phyloP scores from a whole-genome alignment of 108 stramenopile species.

The Bacterosira constricta region DNA sequence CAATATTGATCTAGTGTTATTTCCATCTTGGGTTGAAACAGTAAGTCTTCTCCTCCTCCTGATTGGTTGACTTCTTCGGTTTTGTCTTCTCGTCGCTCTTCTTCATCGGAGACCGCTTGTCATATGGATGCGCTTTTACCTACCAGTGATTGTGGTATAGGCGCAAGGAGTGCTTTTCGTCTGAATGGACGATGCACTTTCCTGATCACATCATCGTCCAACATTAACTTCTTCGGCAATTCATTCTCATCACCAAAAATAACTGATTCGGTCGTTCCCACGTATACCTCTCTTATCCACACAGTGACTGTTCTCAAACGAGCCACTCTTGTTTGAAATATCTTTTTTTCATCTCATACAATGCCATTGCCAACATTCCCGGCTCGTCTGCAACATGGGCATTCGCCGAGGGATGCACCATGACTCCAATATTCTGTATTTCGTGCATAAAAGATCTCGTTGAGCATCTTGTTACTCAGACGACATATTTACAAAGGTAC shows the following conservation, averaged over 20 bases:
- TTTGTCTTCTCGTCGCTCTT: neutral
- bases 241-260: slow-evolving; percentile 12
- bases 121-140: neutral
- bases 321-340: slow-evolving; percentile 33
- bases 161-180: neutral
- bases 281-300: slow-evolving; percentile 24
- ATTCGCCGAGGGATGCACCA: slow-evolving; percentile 78
- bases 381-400: slow-evolving; percentile 77
- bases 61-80: slow-evolving; percentile 14
- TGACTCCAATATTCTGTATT: slow-evolving; percentile 76
- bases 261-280: neutral
- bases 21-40: slow-evolving; percentile 69
- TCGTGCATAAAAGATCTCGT: too few relatives aligned
- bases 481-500: too few relatives aligned
- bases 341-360: slow-evolving; percentile 87
- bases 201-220: neutral
- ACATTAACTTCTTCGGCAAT: neutral
- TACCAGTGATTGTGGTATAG: too few relatives aligned
- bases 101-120: neutral
- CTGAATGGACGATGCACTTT: neutral
- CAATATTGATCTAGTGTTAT: slow-evolving; percentile 73
- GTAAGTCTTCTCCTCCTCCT: too few relatives aligned
- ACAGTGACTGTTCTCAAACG: neutral
- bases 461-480: too few relatives aligned
- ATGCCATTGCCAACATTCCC: slow-evolving; percentile 62